A percentile compares a stretch with the other conserved stretches of the same genome.
Conservation (phyloP, 1,284 basidiomycete genomes). For the Gomphus sp. region DNA sequence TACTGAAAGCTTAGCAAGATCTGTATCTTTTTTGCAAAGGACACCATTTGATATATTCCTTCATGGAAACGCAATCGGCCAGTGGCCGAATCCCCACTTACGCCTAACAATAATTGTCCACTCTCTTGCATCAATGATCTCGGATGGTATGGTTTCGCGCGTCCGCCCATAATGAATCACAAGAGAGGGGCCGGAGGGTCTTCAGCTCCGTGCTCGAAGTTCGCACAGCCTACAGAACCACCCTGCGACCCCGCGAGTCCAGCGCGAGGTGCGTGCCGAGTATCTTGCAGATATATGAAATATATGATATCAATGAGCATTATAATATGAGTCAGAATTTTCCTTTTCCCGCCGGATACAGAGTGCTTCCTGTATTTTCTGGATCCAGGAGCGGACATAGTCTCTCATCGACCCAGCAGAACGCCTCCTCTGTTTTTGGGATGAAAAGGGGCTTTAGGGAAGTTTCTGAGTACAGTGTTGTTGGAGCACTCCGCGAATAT, state of each 20-base stretch:
- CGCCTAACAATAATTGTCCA: not conserved
- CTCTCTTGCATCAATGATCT: not conserved
- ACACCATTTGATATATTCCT: not conserved
- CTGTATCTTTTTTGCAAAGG: not conserved
- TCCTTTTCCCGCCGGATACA: not conserved
- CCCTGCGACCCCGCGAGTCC: not conserved
- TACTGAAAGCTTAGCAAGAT: not conserved
- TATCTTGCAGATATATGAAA: not conserved
- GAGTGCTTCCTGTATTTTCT: not conserved
- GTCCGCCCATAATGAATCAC: not conserved
- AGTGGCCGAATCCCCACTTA: not conserved
- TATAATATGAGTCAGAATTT: not conserved
- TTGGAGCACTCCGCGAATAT: not conserved
- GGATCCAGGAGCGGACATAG: not conserved
- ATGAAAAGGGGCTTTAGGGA: not conserved
- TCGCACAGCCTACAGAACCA: not conserved
- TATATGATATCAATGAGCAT: not conserved
- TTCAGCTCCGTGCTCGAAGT: not conserved
- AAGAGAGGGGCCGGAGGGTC: not conserved
- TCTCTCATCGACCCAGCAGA: not conserved
- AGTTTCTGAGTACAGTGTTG: not conserved
- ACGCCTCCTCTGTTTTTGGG: not conserved
- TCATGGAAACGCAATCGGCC: not conserved
- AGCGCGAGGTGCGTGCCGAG: not conserved
- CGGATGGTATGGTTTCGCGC: not conserved